Base-by-base conservation (phyloP, 768 basidiomycete genomes). In the Galerina marginata region DNA sequence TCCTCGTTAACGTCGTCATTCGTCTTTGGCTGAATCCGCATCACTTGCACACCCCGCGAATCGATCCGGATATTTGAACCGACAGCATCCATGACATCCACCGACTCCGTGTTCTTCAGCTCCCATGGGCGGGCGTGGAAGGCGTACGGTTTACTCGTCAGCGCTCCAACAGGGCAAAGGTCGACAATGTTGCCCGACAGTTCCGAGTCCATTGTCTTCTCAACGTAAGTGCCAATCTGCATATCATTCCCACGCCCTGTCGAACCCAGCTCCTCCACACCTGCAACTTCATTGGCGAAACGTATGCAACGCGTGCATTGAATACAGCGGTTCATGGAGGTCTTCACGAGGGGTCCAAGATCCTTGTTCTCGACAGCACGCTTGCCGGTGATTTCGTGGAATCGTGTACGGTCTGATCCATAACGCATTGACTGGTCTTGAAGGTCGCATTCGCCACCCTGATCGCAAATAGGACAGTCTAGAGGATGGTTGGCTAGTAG, bases 381-480 rank as follows among this genome's bases (percentile, higher is more conserved):
- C 77, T 99, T 99, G 66, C 97, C 97, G 2, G 93, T 87, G 51
- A 98, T 93, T 78, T 99, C 97, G 79, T 99, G 97, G 87, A 98
- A 98, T 45, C 97, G 90, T 0, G 94, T 91, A 61, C 97, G 91
- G 79, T 99, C 97, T 6, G 96, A 92, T 43, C 97, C 97, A 71
- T 99, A 99, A 55, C 96, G 91, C 95, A 99, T 99, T 12, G 96
- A 96, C 75, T 98, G 96, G 77, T 98, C 96, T 80, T 99, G 96
- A 7, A 98, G 85, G 74, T 98, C 96, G 74, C 96, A 99, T 83
- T 98, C 96, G 59, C 97, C 96, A 72, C 96, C 96, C 77, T 99
- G 96, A 73, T 99, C 97, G 69, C 97, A 99, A 64, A 99, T 92
- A 20, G 97, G 97, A 76, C 97, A 99, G 74, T 99, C 97, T 57